A percentile compares a stretch with the other conserved stretches of the same genome.
Evolutionary conservation across 2,329 filamentous ascomycete species (phyloP).

Genomic region (Diaporthe helianthi): DNA sequence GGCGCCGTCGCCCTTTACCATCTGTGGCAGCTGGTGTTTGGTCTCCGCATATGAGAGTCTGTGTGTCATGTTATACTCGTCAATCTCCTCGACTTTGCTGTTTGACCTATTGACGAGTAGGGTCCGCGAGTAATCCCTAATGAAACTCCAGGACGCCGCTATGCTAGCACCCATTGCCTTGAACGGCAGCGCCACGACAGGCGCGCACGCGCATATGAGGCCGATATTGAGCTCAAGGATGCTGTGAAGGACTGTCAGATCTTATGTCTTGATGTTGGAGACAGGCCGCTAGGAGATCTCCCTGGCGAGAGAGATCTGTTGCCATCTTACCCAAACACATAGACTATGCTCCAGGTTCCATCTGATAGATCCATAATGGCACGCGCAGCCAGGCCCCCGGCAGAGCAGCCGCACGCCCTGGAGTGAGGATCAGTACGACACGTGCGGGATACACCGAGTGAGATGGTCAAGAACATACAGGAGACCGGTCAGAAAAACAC

Average conservation of each 20-base stretch:
- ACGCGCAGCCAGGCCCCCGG: neutral
- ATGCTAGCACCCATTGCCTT: neutral
- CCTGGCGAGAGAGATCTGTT: neutral
- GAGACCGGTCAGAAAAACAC: neutral
- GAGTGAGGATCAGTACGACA: neutral
- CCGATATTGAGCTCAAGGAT: conserved; percentile 20
- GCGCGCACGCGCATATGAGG: conserved; percentile 15
- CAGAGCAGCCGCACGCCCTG: neutral
- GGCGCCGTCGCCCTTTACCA: conserved; percentile 1
- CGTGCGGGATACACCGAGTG: neutral
- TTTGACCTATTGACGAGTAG: neutral
- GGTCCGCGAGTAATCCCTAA: conserved; percentile 5
- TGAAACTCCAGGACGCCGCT: neutral
- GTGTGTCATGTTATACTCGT: neutral
- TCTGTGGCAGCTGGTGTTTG: conserved; percentile 2
- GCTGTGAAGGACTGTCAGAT: neutral
- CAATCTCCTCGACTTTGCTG: neutral
- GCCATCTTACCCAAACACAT: conserved; percentile 12
- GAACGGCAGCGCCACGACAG: conserved; percentile 18
- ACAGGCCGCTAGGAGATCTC: neutral
- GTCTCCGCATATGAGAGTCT: neutral
- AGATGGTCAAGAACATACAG: neutral
- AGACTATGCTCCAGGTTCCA: conserved; percentile 3
- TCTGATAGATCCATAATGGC: neutral
- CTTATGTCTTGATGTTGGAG: neutral